phyloP scores from a whole-genome alignment of 1,284 basidiomycete genomes.

The Ceraceosorus guamensis region DNA sequence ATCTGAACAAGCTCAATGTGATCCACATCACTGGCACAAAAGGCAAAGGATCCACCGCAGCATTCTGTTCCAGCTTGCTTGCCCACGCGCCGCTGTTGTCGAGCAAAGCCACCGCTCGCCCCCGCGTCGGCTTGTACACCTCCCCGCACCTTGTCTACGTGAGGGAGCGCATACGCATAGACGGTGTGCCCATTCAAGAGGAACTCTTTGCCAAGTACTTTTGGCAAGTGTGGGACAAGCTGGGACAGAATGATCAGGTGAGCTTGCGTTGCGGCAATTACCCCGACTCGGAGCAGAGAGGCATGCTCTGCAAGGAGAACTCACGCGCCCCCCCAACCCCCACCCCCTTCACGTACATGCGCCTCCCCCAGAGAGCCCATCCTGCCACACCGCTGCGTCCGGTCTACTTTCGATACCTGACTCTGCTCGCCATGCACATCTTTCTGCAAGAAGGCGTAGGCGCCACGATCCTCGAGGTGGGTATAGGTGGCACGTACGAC shows the following conservation, averaged over 20 bases:
- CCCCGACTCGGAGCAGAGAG: no score
- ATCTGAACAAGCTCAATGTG: conserved; percentile 82
- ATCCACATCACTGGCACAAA: conserved; percentile 98
- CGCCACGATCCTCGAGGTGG: conserved; percentile 91
- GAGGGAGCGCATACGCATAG: conserved; percentile 87
- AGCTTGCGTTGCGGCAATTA: background rate
- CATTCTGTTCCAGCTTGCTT: conserved; percentile 57
- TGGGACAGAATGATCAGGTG: conserved; percentile 57
- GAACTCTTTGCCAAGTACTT: conserved; percentile 82
- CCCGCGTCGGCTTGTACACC: conserved; percentile 70
- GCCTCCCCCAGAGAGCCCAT: conserved; percentile 45
- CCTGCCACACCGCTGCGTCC: conserved; percentile 63
- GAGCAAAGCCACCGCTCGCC: background rate
- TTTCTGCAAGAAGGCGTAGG: conserved; percentile 69
- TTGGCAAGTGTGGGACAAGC: conserved; percentile 89
- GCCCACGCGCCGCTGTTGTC: conserved; percentile 17
- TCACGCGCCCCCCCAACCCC: conserved; percentile 4
- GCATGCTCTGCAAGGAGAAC: no score
- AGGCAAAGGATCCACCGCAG: conserved; percentile 95
- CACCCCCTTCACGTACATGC: conserved; percentile 19
- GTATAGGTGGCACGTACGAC: conserved; percentile 88
- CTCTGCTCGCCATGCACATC: conserved; percentile 82
- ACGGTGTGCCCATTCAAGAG: conserved; percentile 82
- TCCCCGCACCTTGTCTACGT: conserved; percentile 95
- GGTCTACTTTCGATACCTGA: conserved; percentile 88